These are phyloP conservation scores for Saussurea involucrata DNA, from an alignment of 129 eudicot genomes.

Conservation along the genomic window DNA sequence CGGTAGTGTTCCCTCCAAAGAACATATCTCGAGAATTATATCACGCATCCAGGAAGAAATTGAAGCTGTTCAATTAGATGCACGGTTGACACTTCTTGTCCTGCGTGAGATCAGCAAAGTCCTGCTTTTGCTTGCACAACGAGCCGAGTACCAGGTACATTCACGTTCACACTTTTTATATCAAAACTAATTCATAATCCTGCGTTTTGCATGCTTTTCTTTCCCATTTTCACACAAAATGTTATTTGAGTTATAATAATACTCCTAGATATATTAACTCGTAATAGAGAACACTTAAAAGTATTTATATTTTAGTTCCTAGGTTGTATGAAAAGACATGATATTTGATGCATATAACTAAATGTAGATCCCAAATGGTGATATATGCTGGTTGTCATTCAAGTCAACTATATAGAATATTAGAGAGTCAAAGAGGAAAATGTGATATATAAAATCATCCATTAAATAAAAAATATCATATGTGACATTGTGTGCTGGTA, in stretches of 20 bases:
- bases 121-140: constrained; percentile 71
- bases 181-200: not conserved
- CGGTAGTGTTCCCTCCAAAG: constrained; percentile 86
- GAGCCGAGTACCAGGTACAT: constrained; percentile 93
- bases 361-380: not conserved
- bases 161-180: not conserved
- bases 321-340: not conserved
- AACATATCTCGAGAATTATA: constrained; percentile 70
- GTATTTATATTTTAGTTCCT: not conserved
- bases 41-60: constrained; percentile 87
- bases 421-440: not conserved
- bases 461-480: not conserved
- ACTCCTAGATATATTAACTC: not conserved
- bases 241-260: not conserved
- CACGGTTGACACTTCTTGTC: constrained; percentile 83
- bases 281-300: not conserved
- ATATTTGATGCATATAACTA: not conserved
- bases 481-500: not conserved
- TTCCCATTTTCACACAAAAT: not conserved
- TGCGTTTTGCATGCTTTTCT: not conserved
- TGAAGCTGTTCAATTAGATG: constrained; percentile 80
- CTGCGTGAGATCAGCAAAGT: constrained; percentile 86
- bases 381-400: no score
- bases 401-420: not conserved
- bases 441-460: not conserved